Evolutionary conservation across 257 asterid species (phyloP).

Genomic region (Petrea volubilis): DNA sequence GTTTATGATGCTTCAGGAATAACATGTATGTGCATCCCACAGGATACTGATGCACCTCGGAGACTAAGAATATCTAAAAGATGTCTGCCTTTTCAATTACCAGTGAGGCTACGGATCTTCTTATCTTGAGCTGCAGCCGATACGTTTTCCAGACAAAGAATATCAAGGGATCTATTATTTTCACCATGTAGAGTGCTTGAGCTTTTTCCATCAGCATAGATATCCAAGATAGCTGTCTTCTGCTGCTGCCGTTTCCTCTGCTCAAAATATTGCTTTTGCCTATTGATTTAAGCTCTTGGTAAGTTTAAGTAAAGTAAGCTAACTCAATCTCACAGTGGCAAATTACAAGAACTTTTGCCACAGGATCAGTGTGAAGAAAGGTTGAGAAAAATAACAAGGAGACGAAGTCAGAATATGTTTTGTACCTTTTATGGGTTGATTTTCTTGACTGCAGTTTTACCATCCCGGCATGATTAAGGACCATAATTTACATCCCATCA

Average conservation of each 20-base stretch:
- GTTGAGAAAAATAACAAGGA: not conserved
- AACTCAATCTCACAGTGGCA: conserved; percentile 1
- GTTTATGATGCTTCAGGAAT: not conserved
- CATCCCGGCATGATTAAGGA: conserved; percentile 36
- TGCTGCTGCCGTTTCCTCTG: conserved; percentile 77
- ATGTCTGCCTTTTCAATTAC: conserved; percentile 35
- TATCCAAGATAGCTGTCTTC: conserved; percentile 41
- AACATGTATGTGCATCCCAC: not conserved
- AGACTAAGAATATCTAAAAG: conserved; percentile 15
- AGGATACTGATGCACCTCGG: conserved; percentile 5
- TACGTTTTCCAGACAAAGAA: conserved; percentile 73
- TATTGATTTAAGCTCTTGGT: conserved; percentile 28
- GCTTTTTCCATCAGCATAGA: conserved; percentile 44
- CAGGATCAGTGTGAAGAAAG: conserved; percentile 16
- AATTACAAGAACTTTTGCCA: not conserved
- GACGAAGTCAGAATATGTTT: conserved; percentile 13
- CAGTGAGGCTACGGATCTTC: conserved; percentile 38
- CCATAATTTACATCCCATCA: conserved; percentile 25
- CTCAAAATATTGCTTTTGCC: conserved; percentile 92
- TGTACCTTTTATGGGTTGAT: conserved; percentile 77
- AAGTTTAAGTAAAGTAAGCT: conserved; percentile 14
- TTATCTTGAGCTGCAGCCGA: conserved; percentile 45
- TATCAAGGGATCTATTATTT: conserved; percentile 70
- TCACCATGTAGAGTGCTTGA: conserved; percentile 36
- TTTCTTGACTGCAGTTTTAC: conserved; percentile 61